These are phyloP conservation scores for Fagopyrum tataricum DNA, from an alignment of 148 eudicot genomes.

Conservation along the genomic window DNA sequence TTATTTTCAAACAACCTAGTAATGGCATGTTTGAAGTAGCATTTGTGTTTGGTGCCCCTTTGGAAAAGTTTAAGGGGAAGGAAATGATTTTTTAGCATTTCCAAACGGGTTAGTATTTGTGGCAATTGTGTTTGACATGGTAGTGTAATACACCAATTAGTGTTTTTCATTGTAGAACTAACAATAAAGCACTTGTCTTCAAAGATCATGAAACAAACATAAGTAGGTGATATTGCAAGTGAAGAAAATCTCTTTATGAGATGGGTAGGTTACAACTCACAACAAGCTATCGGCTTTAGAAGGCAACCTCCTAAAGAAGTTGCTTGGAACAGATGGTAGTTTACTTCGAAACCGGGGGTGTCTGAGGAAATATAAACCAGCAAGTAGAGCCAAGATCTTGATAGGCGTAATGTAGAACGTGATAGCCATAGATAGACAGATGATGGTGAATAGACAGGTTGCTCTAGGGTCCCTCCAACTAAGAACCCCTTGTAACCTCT, in stretches of 20 bases:
- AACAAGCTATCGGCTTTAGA: constrained; percentile 7
- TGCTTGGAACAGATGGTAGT: constrained; percentile 1
- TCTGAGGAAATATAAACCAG: neutral
- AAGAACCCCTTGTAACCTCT: constrained; percentile 11
- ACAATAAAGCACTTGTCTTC: neutral
- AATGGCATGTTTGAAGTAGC: no score
- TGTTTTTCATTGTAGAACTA: neutral
- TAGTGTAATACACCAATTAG: no score
- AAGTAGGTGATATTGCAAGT: no score
- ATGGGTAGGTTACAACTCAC: neutral
- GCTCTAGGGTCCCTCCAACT: constrained; percentile 18
- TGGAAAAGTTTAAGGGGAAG: no score
- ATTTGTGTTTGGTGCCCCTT: no score
- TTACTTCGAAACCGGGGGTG: constrained; percentile 14
- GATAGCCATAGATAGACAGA: constrained; percentile 7
- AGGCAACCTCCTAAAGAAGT: constrained; percentile 18
- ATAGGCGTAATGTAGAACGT: constrained; percentile 10
- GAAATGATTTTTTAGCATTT: no score
- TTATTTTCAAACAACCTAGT: no score
- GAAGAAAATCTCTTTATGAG: no score
- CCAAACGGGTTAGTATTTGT: no score
- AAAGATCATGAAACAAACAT: neutral
- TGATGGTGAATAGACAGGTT: neutral
- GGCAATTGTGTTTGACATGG: no score
- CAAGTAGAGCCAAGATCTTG: neutral